Evolutionary conservation across 768 basidiomycete species (phyloP), one percentile per base, ranked within the genome.

Genomic region (Lanmaoa rubissima): DNA sequence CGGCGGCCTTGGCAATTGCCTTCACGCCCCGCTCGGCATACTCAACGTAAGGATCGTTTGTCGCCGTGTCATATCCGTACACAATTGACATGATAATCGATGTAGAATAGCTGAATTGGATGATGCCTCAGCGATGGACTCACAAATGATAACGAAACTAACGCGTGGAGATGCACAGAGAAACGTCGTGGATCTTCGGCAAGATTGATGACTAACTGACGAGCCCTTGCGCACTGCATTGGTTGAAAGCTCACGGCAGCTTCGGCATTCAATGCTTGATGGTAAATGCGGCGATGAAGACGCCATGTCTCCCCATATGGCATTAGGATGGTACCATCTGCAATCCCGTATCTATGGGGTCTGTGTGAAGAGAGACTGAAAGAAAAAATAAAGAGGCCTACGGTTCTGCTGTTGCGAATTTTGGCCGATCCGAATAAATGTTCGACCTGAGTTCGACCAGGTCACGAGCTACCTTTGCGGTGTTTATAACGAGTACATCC

Each of bases 281-380:
- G 75, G 36, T 66, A 66, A 31, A 69, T 61, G 39, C 69, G 66
- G 6, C 66, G 66, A 32, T 76, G 72, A 34, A 63, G 61, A 28
- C 76, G 71, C 78, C 78, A 79, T 19, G 61, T 65, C 9, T 72
- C 65, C 1, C 75, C 77, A 55, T 79, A 78, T 8, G 64, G 66
- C 66, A 75, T 69, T 17, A 75, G 56, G 26, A 65, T 57, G 9
- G 70, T 63, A 51, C 73, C 69, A 47, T 70, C 69, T 63, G 69
- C 71, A 64, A 77, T 26, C 63, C 76, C 72, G 59, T 73, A 54
- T 53, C 68, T 71, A 19, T 36, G 26, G 17, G 8, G 26, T 42
- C 26, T 50, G 17, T 39, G 17, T 51, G 14, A 32, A 40, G 19
- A 12, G 12, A 19, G 17, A 14, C 48, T 26, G 11, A 35, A 46